A percentile compares a stretch with the other conserved stretches of the same genome.
Conservation (phyloP, 2,329 filamentous ascomycete species). For the Penicillium paneum region DNA sequence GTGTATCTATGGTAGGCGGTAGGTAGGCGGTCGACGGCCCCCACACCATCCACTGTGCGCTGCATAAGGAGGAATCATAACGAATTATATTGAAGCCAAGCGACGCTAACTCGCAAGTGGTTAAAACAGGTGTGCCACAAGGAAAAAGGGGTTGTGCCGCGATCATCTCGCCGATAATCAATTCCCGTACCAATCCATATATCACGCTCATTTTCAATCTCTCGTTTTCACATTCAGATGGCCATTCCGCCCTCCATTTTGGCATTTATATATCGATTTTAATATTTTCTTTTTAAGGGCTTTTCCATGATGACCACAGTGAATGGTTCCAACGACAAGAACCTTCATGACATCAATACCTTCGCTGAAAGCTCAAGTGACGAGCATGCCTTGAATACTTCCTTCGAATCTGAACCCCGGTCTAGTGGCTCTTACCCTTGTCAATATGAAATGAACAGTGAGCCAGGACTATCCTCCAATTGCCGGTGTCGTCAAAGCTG, state of each 20-base stretch:
- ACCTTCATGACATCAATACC: slow-evolving; percentile 2
- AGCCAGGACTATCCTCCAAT: background rate
- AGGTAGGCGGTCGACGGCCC: background rate
- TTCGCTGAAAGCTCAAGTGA: slow-evolving; percentile 1
- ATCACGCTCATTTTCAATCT: slow-evolving; percentile 3
- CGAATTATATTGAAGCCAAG: slow-evolving; percentile 4
- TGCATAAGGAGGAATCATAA: background rate
- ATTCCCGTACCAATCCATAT: slow-evolving; percentile 1
- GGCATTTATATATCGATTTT: background rate
- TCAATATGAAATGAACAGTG: background rate
- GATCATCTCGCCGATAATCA: background rate
- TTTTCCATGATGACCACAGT: slow-evolving; percentile 3
- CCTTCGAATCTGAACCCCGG: background rate
- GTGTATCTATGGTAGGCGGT: background rate
- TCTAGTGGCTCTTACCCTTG: slow-evolving; percentile 2
- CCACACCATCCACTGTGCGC: background rate
- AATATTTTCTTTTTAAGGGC: background rate
- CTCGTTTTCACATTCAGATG: slow-evolving; percentile 1
- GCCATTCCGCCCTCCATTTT: background rate
- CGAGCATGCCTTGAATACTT: background rate
- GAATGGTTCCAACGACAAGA: slow-evolving; percentile 4
- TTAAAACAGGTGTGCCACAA: background rate
- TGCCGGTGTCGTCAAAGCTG: background rate
- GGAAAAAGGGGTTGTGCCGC: slow-evolving; percentile 2
- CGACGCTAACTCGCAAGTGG: background rate